Evolutionary conservation across 2,329 filamentous ascomycete species (phyloP).

Genomic region (Paracamarosporium sp.): DNA sequence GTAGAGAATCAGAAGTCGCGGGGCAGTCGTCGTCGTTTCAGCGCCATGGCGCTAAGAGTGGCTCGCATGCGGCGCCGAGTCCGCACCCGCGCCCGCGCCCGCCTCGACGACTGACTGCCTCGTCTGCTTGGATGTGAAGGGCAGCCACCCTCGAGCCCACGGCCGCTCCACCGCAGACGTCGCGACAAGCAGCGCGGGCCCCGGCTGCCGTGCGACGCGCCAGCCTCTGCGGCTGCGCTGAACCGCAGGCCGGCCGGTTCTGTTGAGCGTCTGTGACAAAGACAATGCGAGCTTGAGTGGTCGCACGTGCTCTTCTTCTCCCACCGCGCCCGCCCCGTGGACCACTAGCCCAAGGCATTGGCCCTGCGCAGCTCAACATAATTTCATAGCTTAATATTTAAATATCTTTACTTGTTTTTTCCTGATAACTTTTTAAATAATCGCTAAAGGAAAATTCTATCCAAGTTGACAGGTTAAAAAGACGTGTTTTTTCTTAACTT

Average conservation of each 20-base stretch:
- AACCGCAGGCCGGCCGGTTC: background rate
- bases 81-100: background rate
- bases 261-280: conserved; percentile 3
- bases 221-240: background rate
- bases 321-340: background rate
- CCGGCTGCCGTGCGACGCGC: background rate
- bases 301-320: no score
- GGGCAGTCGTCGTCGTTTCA: background rate
- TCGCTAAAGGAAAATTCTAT: no score
- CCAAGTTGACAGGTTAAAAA: no score
- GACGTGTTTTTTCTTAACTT: no score
- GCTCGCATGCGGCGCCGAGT: no score
- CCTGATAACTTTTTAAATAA: no score
- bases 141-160: background rate
- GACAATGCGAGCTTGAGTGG: conserved; percentile 6
- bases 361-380: no score
- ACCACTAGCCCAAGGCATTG: no score
- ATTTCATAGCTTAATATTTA: no score
- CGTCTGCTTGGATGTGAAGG: background rate
- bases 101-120: background rate
- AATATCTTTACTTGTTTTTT: no score
- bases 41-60: no score
- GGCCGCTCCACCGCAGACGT: background rate
- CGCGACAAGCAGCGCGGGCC: background rate
- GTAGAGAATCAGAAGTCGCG: background rate